Percentiles rank a stretch among this genome's conserved stretches.
phyloP scores from a whole-genome alignment of 1,284 basidiomycete genomes.

The Cryptococcus amylolentus region DNA sequence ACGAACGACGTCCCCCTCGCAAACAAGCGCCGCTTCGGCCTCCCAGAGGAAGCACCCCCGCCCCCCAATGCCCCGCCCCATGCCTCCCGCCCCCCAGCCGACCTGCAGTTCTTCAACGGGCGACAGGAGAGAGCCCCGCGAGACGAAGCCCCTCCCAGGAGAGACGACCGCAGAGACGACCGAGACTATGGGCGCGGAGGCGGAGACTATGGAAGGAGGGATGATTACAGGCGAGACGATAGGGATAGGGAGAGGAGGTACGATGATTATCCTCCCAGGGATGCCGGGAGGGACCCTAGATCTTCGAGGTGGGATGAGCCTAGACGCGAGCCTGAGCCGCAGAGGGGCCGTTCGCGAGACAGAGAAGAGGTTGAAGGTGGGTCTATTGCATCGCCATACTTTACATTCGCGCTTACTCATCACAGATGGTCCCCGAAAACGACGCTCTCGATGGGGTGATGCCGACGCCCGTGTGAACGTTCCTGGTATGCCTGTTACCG shows the following conservation, averaged over 20 bases:
- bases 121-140: slow-evolving; percentile 35
- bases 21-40: slow-evolving; percentile 80
- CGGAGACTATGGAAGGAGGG: slow-evolving; percentile 22
- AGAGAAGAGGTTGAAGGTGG: slow-evolving; percentile 30
- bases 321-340: neutral
- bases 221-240: slow-evolving; percentile 27
- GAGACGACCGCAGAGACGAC: slow-evolving; percentile 15
- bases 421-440: slow-evolving; percentile 64
- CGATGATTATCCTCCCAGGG: slow-evolving; percentile 17
- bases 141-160: slow-evolving; percentile 4
- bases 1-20: slow-evolving; percentile 55
- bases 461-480: slow-evolving; percentile 71
- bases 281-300: slow-evolving; percentile 1
- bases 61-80: slow-evolving; percentile 61
- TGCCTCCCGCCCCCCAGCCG: slow-evolving; percentile 32
- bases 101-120: slow-evolving; percentile 47
- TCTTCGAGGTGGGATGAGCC: neutral
- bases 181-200: slow-evolving; percentile 16
- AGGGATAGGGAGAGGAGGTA: slow-evolving; percentile 17
- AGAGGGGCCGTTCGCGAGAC: slow-evolving; percentile 7
- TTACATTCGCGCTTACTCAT: neutral
- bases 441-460: slow-evolving; percentile 93
- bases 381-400: slow-evolving; percentile 3
- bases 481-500: slow-evolving; percentile 85
- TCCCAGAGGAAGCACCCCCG: slow-evolving; percentile 57